These are phyloP conservation scores for Skeletonema menzelii DNA, from an alignment of 108 stramenopile species.

Conservation along the genomic window DNA sequence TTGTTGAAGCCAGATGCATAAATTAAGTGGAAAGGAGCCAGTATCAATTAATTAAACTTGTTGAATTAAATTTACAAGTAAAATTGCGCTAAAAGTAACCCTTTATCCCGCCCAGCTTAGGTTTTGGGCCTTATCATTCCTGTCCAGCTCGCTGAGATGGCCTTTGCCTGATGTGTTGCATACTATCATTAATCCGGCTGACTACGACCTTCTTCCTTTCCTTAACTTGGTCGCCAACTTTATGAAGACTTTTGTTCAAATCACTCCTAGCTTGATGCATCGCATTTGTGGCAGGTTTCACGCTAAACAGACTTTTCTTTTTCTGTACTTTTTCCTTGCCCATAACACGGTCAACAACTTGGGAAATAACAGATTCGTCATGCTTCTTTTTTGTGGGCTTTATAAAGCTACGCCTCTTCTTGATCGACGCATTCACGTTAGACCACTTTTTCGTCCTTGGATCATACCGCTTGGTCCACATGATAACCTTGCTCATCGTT, in stretches of 20 bases:
- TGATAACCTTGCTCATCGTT: background rate
- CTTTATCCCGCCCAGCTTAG: background rate
- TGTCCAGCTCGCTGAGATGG: no score
- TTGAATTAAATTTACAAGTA: no score
- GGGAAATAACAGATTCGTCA: background rate
- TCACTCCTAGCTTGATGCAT: background rate
- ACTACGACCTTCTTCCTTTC: background rate
- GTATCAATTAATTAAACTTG: no score
- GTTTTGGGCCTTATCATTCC: no score
- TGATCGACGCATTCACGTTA: background rate
- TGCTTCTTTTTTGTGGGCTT: background rate
- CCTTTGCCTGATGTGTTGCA: no score
- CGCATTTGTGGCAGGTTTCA: background rate
- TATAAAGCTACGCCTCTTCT: background rate
- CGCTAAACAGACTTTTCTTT: background rate
- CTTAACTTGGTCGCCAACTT: background rate
- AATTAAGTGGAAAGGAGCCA: no score
- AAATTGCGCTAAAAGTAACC: background rate
- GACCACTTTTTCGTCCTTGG: background rate
- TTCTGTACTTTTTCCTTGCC: background rate
- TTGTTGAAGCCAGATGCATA: constrained; percentile 69
- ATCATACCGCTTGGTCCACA: background rate
- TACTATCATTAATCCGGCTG: background rate
- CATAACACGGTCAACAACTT: background rate
- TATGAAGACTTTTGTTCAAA: background rate